Percentiles rank a stretch among this genome's conserved stretches.
These are phyloP conservation scores for Coemansia sp. DNA, from an alignment of 192 early-diverging fungal genomes.

Conservation along the genomic window DNA sequence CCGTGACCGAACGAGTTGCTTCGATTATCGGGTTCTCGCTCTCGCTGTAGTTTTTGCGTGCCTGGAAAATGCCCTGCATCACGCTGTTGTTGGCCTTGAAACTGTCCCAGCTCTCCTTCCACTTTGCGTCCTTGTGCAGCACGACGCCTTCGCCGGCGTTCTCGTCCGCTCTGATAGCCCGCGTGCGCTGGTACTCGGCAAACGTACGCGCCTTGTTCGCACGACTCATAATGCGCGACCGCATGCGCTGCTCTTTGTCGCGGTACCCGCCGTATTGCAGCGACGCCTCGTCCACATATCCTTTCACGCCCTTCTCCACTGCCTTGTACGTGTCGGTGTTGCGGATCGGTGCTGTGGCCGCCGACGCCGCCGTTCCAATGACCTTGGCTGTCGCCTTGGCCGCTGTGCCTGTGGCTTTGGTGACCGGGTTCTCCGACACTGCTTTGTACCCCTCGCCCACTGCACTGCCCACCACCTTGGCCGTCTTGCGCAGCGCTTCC, in stretches of 20 bases:
- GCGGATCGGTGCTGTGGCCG: conserved; percentile 66
- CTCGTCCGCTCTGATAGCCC: conserved; percentile 47
- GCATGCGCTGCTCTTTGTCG: conserved; percentile 68
- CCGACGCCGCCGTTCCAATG: conserved; percentile 63
- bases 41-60: conserved; percentile 81
- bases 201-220: conserved; percentile 48
- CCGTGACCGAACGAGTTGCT: conserved; percentile 72
- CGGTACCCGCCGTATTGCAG: conserved; percentile 73
- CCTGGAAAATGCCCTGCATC: conserved; percentile 78
- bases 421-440: conserved; percentile 72
- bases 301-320: conserved; percentile 64
- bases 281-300: conserved; percentile 69
- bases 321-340: conserved; percentile 66
- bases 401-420: conserved; percentile 75
- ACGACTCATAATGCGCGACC: conserved; percentile 43
- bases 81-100: conserved; percentile 88
- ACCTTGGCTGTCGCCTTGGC: conserved; percentile 65
- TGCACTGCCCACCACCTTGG: conserved; percentile 65
- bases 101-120: conserved; percentile 88
- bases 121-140: conserved; percentile 81
- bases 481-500: conserved; percentile 70
- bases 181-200: conserved; percentile 53
- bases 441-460: conserved; percentile 67
- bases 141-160: conserved; percentile 76
- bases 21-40: conserved; percentile 83